Percentiles rank a stretch among this genome's conserved stretches.
Evolutionary conservation across 345 rosid species (phyloP).

Genomic region (Pistacia atlantica): DNA sequence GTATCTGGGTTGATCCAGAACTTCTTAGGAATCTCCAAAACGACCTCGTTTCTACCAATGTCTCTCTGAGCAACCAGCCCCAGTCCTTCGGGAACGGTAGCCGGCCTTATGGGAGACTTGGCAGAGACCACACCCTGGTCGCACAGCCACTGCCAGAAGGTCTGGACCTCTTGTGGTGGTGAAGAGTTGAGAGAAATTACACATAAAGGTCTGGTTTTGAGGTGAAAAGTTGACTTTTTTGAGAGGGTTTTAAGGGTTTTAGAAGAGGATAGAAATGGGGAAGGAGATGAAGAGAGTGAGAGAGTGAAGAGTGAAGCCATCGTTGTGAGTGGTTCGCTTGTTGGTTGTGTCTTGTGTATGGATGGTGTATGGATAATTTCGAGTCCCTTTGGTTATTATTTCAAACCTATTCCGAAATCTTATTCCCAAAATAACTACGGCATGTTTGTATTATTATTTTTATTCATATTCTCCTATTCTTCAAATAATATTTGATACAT

Average conservation of each 20-base stretch:
- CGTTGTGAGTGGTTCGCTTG: not conserved
- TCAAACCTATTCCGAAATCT: no score
- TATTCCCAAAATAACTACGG: no score
- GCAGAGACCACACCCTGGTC: slow-evolving; percentile 61
- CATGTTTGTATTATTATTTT: no score
- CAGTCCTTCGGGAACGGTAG: slow-evolving; percentile 63
- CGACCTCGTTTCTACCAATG: slow-evolving; percentile 78
- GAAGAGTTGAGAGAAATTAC: slow-evolving; percentile 32
- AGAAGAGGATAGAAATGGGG: slow-evolving; percentile 20
- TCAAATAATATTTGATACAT: no score
- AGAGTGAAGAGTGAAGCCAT: slow-evolving; percentile 11
- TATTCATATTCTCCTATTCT: no score
- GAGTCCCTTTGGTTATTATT: no score
- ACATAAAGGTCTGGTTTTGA: slow-evolving; percentile 31
- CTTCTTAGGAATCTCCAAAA: slow-evolving; percentile 80
- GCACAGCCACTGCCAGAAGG: slow-evolving; percentile 86
- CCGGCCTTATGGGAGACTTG: slow-evolving; percentile 63
- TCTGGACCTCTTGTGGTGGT: slow-evolving; percentile 39
- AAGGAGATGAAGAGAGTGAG: slow-evolving; percentile 14
- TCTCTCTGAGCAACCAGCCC: slow-evolving; percentile 79
- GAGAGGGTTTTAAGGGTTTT: slow-evolving; percentile 21
- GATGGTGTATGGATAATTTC: no score
- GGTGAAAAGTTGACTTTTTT: slow-evolving; percentile 23
- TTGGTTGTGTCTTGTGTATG: not conserved
- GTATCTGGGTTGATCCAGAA: slow-evolving; percentile 88